phyloP scores from a whole-genome alignment of 1,284 basidiomycete species.

The Amylostereum areolatum region DNA sequence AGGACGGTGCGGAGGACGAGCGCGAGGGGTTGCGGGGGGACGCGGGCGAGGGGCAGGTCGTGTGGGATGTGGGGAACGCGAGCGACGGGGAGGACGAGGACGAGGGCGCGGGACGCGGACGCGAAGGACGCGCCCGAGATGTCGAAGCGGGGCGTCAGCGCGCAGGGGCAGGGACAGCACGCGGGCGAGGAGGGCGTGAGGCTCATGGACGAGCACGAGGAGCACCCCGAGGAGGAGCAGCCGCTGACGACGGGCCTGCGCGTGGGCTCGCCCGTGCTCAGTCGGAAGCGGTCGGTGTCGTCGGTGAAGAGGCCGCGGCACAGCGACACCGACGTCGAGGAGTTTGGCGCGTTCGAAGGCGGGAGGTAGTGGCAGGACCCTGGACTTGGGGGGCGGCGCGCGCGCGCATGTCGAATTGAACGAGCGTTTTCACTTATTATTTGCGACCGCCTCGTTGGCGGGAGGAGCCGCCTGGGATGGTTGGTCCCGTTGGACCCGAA shows the following conservation, averaged over 20 bases:
- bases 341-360: constrained; percentile 23
- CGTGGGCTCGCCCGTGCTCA: background rate
- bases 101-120: background rate
- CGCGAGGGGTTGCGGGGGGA: constrained; percentile 2
- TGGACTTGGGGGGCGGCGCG: no score
- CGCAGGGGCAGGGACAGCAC: constrained; percentile 1
- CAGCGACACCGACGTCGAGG: constrained; percentile 14
- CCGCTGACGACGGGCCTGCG: background rate
- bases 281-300: constrained; percentile 11
- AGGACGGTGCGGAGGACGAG: constrained; percentile 5
- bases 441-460: no score
- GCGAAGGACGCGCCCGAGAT: background rate
- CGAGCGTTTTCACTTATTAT: no score
- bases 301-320: constrained; percentile 5
- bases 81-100: constrained; percentile 14
- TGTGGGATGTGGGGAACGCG: constrained; percentile 16
- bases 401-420: no score
- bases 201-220: constrained; percentile 8
- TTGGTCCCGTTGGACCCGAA: no score
- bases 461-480: no score
- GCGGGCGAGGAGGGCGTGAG: constrained; percentile 12
- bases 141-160: background rate
- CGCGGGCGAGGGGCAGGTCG: constrained; percentile 4
- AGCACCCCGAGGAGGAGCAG: constrained; percentile 5
- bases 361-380: background rate